Percentiles rank a stretch among this genome's conserved stretches.
These are phyloP conservation scores for Ganoderma multipileum DNA, from an alignment of 1,284 basidiomycete species.

Conservation along the genomic window DNA sequence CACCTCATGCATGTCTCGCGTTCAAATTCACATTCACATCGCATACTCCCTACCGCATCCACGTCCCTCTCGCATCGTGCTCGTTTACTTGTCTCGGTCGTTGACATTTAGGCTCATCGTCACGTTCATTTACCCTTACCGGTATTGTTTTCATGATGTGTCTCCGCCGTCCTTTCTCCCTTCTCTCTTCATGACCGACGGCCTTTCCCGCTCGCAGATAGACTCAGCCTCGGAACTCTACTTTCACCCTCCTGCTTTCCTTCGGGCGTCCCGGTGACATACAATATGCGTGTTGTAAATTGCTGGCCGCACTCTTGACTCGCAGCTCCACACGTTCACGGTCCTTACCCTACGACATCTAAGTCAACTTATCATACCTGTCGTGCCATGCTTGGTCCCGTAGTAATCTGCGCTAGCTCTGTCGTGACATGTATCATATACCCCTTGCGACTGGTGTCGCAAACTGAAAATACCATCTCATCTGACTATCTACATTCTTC, in stretches of 20 bases:
- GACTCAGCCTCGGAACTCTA: background rate
- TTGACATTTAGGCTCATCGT: conserved; percentile 3
- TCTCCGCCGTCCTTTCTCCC: background rate
- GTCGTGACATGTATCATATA: conserved; percentile 13
- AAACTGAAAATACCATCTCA: background rate
- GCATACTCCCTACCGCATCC: background rate
- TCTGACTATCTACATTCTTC: background rate
- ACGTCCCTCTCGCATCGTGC: background rate
- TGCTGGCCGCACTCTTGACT: background rate
- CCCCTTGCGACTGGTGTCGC: background rate
- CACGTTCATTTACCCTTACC: conserved; percentile 1
- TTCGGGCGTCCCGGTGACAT: background rate
- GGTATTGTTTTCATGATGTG: background rate
- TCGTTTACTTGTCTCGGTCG: background rate
- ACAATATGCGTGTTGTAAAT: conserved; percentile 8
- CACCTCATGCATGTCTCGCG: conserved; percentile 1
- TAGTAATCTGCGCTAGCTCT: conserved; percentile 9
- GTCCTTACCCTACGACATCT: background rate
- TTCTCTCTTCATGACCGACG: background rate
- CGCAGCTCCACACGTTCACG: background rate
- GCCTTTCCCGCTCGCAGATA: background rate
- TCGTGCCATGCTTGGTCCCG: background rate
- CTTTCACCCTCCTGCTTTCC: background rate
- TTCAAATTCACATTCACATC: background rate
- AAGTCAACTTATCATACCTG: background rate